Conservation (phyloP, 2,329 filamentous ascomycete genomes). For the Apiospora kogelbergensis region DNA sequence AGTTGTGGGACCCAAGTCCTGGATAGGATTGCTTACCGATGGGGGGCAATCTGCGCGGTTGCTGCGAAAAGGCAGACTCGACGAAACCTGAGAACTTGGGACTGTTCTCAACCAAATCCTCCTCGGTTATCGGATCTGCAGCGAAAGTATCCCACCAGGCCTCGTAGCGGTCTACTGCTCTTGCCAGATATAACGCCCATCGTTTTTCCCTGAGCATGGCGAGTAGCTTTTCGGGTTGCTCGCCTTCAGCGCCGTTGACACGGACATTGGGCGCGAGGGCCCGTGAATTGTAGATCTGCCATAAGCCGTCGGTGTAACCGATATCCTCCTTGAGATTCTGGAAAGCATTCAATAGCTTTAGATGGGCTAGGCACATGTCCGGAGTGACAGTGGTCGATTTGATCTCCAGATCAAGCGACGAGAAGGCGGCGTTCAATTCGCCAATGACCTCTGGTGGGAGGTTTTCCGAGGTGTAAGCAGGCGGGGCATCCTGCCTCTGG, state of each 20-base stretch:
- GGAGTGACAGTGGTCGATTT: constrained; percentile 36
- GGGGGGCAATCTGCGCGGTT: constrained; percentile 53
- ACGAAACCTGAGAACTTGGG: constrained; percentile 36
- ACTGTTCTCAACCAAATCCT: constrained; percentile 32
- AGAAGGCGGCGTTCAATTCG: constrained; percentile 33
- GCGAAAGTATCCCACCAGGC: constrained; percentile 58
- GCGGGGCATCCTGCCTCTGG: not conserved
- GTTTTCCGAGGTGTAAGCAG: not conserved
- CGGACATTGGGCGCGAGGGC: constrained; percentile 24
- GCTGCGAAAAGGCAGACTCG: constrained; percentile 22
- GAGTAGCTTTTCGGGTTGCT: constrained; percentile 38
- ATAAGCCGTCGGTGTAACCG: constrained; percentile 66
- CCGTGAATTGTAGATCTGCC: constrained; percentile 55
- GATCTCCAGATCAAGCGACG: constrained; percentile 35
- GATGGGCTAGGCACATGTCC: constrained; percentile 67
- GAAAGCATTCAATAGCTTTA: constrained; percentile 70
- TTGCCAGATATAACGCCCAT: constrained; percentile 69
- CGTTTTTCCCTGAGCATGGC: constrained; percentile 67
- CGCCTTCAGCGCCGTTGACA: constrained; percentile 20
- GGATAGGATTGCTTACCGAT: constrained; percentile 45
- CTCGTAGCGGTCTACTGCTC: constrained; percentile 68
- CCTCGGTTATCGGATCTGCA: constrained; percentile 31
- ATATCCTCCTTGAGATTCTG: constrained; percentile 66
- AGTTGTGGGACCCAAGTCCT: not conserved
- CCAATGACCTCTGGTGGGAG: constrained; percentile 18